Percentiles rank a stretch among this genome's conserved stretches.
phyloP scores from a whole-genome alignment of 1,284 basidiomycete species.

The Rhodotorula sp. region DNA sequence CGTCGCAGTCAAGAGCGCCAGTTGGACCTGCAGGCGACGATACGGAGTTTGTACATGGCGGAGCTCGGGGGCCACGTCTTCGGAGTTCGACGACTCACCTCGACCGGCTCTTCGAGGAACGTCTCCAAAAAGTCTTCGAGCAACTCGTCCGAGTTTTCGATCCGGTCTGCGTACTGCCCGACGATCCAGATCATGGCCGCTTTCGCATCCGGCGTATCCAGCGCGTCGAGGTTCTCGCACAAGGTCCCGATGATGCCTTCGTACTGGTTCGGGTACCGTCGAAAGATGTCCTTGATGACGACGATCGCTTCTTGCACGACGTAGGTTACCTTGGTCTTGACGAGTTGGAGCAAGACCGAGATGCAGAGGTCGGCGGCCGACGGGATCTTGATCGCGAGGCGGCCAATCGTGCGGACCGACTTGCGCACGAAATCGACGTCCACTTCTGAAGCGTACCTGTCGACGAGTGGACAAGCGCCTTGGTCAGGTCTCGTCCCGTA shows the following conservation, averaged over 20 bases:
- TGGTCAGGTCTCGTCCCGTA: neutral
- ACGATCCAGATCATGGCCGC: conserved; percentile 98
- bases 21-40: conserved; percentile 69
- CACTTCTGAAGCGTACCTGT: conserved; percentile 93
- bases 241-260: conserved; percentile 91
- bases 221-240: conserved; percentile 84
- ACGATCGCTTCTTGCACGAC: conserved; percentile 97
- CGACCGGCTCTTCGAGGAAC: conserved; percentile 89
- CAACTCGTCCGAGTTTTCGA: conserved; percentile 93
- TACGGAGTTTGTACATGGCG: neutral
- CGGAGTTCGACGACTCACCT: conserved; percentile 59
- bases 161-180: conserved; percentile 93
- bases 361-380: conserved; percentile 87
- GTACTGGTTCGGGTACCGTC: conserved; percentile 94
- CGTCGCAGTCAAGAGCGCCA: conserved; percentile 88
- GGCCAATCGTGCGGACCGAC: conserved; percentile 92
- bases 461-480: neutral
- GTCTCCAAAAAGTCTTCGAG: conserved; percentile 87
- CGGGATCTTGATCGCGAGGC: conserved; percentile 95
- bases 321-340: conserved; percentile 92
- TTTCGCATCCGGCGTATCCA: conserved; percentile 96
- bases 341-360: conserved; percentile 76
- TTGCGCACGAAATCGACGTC: conserved; percentile 98
- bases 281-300: conserved; percentile 97
- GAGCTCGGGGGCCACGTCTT: neutral